phyloP scores from a whole-genome alignment of 2,329 filamentous ascomycete genomes.

The Pyrenochaeta sp. region DNA sequence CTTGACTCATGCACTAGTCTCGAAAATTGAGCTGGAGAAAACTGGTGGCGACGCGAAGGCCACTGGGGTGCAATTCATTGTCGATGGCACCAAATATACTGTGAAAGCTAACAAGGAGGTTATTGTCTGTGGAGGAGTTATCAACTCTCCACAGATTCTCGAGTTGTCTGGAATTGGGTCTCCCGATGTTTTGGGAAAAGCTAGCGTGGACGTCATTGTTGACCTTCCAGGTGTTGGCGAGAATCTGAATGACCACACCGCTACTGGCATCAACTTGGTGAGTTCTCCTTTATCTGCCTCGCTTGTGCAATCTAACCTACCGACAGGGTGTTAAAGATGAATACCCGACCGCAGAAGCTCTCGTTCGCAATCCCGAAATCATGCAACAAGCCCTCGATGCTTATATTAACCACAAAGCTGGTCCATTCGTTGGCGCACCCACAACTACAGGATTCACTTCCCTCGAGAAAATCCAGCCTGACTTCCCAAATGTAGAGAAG shows the following conservation, averaged over 20 bases:
- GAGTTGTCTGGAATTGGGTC: conserved; percentile 45
- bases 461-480: conserved; percentile 27
- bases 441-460: conserved; percentile 38
- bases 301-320: background rate
- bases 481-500: conserved; percentile 25
- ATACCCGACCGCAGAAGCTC: conserved; percentile 36
- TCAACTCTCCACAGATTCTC: conserved; percentile 43
- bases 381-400: conserved; percentile 38
- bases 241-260: conserved; percentile 48
- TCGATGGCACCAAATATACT: conserved; percentile 43
- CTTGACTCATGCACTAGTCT: conserved; percentile 57
- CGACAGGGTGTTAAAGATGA: conserved; percentile 36
- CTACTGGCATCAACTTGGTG: conserved; percentile 27
- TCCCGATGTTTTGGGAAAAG: conserved; percentile 32
- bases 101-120: conserved; percentile 42
- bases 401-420: conserved; percentile 37
- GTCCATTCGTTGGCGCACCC: conserved; percentile 35
- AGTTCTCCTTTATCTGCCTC: conserved; percentile 7
- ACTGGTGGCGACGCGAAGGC: conserved; percentile 52
- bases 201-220: conserved; percentile 39
- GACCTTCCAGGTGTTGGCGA: conserved; percentile 44
- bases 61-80: conserved; percentile 48
- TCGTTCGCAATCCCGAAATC: conserved; percentile 29
- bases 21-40: conserved; percentile 57
- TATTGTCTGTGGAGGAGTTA: conserved; percentile 35